Base-by-base conservation (phyloP, 257 asterid genomes). In the Cordia subcordata region DNA sequence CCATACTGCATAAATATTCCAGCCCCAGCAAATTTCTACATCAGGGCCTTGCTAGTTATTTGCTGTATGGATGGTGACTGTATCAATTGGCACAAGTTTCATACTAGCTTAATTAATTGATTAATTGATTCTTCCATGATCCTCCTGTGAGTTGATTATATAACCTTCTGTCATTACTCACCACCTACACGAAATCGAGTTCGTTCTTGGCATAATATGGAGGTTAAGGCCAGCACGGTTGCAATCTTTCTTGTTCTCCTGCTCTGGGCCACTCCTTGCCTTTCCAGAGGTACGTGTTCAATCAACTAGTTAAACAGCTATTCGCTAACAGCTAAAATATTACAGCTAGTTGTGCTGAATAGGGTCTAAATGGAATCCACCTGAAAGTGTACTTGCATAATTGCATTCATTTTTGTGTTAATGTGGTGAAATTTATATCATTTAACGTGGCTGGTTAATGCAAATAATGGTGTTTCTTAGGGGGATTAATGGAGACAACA, bases 1-100 rank as follows among this genome's bases (percentile, higher is more conserved):
- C 40, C 19, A 16, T 44, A 49, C 35, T 64, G 64, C 76, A 70
- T 78, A 77, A 80, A 75, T 80, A 77, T 61, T 69, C 71, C 86
- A 71, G 64, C 78, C 73, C n/a, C 72, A 71, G 46, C 88, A 62
- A 66, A 70, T 79, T n/a, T n/a, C 86, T 45, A 63, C 73, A 69
- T 79, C 82, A 53, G 47, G 61, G 70, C 86, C 84, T 77, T 52
- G 74, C 71, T 68, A 68, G 66, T 79, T n/a, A 58, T 80, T 80
- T 68, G 94, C 86, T 82, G 94, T 78, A 73, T 58, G 42, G 88
- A 85, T 68, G 47, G 64, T 47, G 86, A 85, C 66, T 22, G 61
- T 75, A 64, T 72, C 75, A 67, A 68, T 76, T 76, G 44, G 76
- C 69, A 61, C 68, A 63, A 35, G 58, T 49, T 58, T 42, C 5